These are phyloP conservation scores for Trichosporon sp. DNA, from an alignment of 1,284 basidiomycete species.

Conservation along the genomic window DNA sequence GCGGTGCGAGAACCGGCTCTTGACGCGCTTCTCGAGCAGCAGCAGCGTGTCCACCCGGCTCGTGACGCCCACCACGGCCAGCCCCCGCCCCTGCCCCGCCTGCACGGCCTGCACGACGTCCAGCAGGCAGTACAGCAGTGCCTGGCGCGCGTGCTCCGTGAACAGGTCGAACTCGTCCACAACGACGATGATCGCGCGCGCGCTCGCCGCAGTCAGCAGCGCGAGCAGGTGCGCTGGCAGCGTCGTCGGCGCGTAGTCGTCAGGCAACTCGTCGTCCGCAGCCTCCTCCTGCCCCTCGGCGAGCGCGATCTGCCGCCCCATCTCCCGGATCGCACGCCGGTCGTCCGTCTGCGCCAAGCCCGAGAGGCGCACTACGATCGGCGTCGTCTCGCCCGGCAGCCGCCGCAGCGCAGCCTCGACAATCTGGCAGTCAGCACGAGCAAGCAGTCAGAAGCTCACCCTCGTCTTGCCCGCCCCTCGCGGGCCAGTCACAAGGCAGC, in stretches of 20 bases:
- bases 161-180: conserved; percentile 90
- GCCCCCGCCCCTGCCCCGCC: conserved; percentile 54
- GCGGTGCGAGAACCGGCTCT: conserved; percentile 88
- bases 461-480: conserved; percentile 76
- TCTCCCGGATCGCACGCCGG: conserved; percentile 83
- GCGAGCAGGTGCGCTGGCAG: conserved; percentile 69
- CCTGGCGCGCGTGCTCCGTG: conserved; percentile 78
- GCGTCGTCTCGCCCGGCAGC: conserved; percentile 48
- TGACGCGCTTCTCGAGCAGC: conserved; percentile 86
- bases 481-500: conserved; percentile 76
- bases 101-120: conserved; percentile 54
- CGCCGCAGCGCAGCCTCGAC: conserved; percentile 37
- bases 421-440: conserved; percentile 25
- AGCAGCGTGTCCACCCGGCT: conserved; percentile 81
- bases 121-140: conserved; percentile 78
- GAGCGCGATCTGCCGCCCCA: conserved; percentile 65
- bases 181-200: conserved; percentile 73
- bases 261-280: conserved; percentile 47
- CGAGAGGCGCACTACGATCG: conserved; percentile 75
- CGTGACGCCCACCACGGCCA: conserved; percentile 78
- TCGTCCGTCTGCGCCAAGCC: conserved; percentile 80
- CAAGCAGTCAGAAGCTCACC: conserved; percentile 54
- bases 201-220: conserved; percentile 70
- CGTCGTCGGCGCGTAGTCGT: conserved; percentile 53
- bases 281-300: conserved; percentile 47